Percentiles rank a stretch among this genome's conserved stretches.
These are phyloP conservation scores for Metschnikowia chrysomelidarum DNA, from an alignment of 805 yeast species.

Conservation along the genomic window DNA sequence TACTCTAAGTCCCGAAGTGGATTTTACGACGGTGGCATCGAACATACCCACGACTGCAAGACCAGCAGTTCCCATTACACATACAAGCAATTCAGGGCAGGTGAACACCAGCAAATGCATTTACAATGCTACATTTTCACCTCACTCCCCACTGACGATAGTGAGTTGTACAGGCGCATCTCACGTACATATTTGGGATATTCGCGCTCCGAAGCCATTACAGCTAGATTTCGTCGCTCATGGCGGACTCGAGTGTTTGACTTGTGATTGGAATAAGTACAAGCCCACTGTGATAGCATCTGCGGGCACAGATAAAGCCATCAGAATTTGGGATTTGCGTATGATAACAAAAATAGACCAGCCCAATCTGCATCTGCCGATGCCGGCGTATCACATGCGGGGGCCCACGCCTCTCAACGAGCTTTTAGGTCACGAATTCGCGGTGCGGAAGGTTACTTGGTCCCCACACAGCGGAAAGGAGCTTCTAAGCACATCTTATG, in stretches of 20 bases:
- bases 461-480: conserved; percentile 80
- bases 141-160: conserved; percentile 72
- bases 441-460: conserved; percentile 81
- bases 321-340: conserved; percentile 86
- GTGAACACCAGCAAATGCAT: conserved; percentile 52
- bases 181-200: conserved; percentile 77
- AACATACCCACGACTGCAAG: conserved; percentile 25
- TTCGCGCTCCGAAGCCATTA: conserved; percentile 62
- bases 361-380: conserved; percentile 34
- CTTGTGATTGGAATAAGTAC: conserved; percentile 91
- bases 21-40: conserved; percentile 27
- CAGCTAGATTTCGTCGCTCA: conserved; percentile 67
- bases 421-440: conserved; percentile 83
- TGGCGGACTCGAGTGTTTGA: conserved; percentile 74
- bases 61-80: conserved; percentile 32
- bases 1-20: conserved; percentile 45
- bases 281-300: conserved; percentile 76
- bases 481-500: conserved; percentile 78
- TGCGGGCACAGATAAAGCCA: conserved; percentile 86
- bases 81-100: conserved; percentile 27
- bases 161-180: conserved; percentile 75
- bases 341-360: conserved; percentile 49
- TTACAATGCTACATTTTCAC: conserved; percentile 80
- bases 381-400: conserved; percentile 41
- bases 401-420: conserved; percentile 75